Conservation (phyloP, 2,329 filamentous ascomycete species). For the Bipolaris bicolor region DNA sequence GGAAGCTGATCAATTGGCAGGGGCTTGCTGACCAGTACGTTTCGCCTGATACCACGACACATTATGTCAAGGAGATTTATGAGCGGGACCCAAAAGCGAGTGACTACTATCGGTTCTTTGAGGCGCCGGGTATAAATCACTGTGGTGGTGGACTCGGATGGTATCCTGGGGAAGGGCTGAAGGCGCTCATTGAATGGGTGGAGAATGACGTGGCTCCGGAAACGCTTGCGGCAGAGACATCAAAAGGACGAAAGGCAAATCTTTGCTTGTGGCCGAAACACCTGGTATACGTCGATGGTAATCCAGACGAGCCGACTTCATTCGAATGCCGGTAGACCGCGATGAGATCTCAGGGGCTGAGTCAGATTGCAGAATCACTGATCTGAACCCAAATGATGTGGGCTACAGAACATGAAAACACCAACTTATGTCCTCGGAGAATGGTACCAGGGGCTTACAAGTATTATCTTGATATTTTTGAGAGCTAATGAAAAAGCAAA, state of each 20-base stretch:
- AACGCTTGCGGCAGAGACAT: slow-evolving; percentile 20
- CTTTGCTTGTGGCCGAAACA: slow-evolving; percentile 26
- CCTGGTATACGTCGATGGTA: slow-evolving; percentile 17
- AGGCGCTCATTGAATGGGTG: slow-evolving; percentile 37
- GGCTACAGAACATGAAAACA: no score
- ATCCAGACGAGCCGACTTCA: slow-evolving; percentile 4
- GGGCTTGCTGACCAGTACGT: slow-evolving; percentile 25
- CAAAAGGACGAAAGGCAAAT: slow-evolving; percentile 6
- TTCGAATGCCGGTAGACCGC: slow-evolving; percentile 11
- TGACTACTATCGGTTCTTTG: slow-evolving; percentile 40
- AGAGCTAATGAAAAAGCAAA: neutral
- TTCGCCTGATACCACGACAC: slow-evolving; percentile 16
- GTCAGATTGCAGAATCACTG: no score
- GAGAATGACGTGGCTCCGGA: slow-evolving; percentile 34
- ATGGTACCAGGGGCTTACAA: no score
- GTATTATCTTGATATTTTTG: neutral
- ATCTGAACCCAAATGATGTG: no score
- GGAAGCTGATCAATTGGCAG: slow-evolving; percentile 33
- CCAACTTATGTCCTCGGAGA: no score
- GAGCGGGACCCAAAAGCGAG: slow-evolving; percentile 17
- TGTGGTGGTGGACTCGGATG: slow-evolving; percentile 31
- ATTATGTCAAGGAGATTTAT: slow-evolving; percentile 21
- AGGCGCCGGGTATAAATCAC: slow-evolving; percentile 40
- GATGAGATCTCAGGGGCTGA: no score
- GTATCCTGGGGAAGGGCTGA: slow-evolving; percentile 28